phyloP scores from a whole-genome alignment of 2,329 filamentous ascomycete genomes.

The Gaeumannomyces sp. region DNA sequence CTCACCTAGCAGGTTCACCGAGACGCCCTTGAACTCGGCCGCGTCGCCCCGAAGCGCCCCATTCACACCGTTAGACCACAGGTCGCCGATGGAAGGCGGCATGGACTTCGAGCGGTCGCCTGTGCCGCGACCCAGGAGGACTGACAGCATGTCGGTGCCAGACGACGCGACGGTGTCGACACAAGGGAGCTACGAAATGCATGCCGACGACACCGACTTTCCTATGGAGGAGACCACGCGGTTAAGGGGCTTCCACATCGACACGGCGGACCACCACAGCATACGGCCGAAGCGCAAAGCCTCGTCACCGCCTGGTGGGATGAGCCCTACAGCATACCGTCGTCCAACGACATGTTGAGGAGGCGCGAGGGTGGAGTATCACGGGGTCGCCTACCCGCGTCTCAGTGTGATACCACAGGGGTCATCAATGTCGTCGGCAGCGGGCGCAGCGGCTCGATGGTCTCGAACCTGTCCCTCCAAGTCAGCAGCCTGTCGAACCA shows the following conservation, averaged over 20 bases:
- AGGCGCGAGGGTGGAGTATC: constrained; percentile 39
- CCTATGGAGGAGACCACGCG: constrained; percentile 39
- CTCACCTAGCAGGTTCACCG: constrained; percentile 36
- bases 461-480: constrained; percentile 38
- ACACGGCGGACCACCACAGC: constrained; percentile 28
- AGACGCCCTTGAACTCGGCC: constrained; percentile 42
- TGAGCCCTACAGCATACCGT: constrained; percentile 33
- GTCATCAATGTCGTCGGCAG: constrained; percentile 36
- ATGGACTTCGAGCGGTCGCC: constrained; percentile 43
- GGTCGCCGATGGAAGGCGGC: constrained; percentile 1
- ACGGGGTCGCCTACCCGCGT: constrained; percentile 48
- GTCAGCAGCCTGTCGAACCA: constrained; percentile 37
- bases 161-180: constrained; percentile 41
- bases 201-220: constrained; percentile 42
- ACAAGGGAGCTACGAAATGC: constrained; percentile 41
- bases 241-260: constrained; percentile 37
- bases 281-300: constrained; percentile 49
- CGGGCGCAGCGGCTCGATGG: constrained; percentile 42
- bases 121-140: constrained; percentile 36
- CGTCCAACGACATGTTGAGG: constrained; percentile 38
- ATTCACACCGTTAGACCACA: constrained; percentile 24
- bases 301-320: constrained; percentile 47
- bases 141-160: constrained; percentile 35
- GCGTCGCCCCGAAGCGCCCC: constrained; percentile 39
- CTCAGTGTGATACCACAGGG: constrained; percentile 40